Conservation (phyloP, 192 early-diverging fungal species). For the Coemansia sp. region DNA sequence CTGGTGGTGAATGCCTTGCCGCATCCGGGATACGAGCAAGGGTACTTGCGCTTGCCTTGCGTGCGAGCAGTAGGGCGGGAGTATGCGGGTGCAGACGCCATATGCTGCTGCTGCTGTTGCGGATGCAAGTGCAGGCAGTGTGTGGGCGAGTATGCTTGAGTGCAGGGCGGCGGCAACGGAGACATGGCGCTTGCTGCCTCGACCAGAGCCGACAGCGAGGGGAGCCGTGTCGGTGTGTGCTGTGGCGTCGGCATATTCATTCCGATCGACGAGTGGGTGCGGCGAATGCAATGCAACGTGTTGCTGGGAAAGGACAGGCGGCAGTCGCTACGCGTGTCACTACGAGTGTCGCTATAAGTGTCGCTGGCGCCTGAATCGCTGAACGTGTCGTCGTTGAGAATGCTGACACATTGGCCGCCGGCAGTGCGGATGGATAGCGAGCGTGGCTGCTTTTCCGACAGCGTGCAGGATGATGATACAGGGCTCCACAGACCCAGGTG, state of each 20-base stretch:
- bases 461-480: not conserved
- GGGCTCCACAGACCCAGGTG: constrained; percentile 18
- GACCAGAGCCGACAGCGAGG: constrained; percentile 29
- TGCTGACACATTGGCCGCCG: constrained; percentile 32
- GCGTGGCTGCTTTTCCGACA: constrained; percentile 20
- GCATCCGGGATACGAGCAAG: constrained; percentile 60
- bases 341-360: constrained; percentile 5
- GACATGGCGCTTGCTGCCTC: constrained; percentile 18
- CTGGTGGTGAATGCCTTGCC: constrained; percentile 77
- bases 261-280: constrained; percentile 16
- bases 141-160: not conserved
- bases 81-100: not conserved
- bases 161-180: not conserved
- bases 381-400: constrained; percentile 32
- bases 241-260: constrained; percentile 12
- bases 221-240: constrained; percentile 20
- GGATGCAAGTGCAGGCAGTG: no score
- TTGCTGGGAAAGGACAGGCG: constrained; percentile 1
- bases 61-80: not conserved
- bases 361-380: constrained; percentile 4
- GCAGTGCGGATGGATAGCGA: constrained; percentile 38
- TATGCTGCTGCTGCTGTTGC: constrained; percentile 3
- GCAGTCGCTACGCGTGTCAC: not conserved
- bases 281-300: constrained; percentile 2
- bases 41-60: constrained; percentile 64